These are phyloP conservation scores for Penicillium sp. DNA, from an alignment of 2,329 filamentous ascomycete species.

Conservation along the genomic window DNA sequence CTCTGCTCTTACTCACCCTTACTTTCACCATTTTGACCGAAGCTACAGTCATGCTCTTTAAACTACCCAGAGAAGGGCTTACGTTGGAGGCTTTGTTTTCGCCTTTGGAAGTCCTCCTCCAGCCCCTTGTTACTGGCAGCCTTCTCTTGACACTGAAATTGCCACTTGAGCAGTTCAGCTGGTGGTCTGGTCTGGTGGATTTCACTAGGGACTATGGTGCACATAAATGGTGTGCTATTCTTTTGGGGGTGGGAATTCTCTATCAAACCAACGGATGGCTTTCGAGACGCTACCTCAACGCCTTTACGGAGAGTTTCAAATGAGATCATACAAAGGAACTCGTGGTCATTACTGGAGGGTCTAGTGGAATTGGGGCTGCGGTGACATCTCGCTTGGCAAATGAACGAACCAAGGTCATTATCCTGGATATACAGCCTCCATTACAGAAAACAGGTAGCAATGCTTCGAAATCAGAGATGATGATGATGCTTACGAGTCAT, in stretches of 20 bases:
- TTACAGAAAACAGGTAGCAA: neutral
- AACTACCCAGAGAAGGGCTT: neutral
- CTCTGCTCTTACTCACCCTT: neutral
- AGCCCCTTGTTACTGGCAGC: neutral
- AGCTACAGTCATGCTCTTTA: neutral
- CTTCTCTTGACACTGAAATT: neutral
- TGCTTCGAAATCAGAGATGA: neutral
- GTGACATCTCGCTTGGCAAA: neutral
- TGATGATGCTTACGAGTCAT: neutral
- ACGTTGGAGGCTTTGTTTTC: neutral
- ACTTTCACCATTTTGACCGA: neutral
- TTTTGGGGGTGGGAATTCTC: neutral
- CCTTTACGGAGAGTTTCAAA: neutral
- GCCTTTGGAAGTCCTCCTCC: neutral
- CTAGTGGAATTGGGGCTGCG: neutral
- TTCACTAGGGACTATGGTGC: neutral
- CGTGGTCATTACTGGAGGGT: neutral
- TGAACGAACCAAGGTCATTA: neutral
- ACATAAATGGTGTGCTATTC: neutral
- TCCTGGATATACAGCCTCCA: neutral
- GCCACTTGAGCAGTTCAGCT: neutral
- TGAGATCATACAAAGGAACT: neutral
- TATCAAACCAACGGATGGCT: neutral
- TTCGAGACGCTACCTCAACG: neutral
- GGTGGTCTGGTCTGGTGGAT: neutral